Conservation (phyloP, 371 early-diverging fungal genomes). For the Capillidium rhysosporum region DNA sequence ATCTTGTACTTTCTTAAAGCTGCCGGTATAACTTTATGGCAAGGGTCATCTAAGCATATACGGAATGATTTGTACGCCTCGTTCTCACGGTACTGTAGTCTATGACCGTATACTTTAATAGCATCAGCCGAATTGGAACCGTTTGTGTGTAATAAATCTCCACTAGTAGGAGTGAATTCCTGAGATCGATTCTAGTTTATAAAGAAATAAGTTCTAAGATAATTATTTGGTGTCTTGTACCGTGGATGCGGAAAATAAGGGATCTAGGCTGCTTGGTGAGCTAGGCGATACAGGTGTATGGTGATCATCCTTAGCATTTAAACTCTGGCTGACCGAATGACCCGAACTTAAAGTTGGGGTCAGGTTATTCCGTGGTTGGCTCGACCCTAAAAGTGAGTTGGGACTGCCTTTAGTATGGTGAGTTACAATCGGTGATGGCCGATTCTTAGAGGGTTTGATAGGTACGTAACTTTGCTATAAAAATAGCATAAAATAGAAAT, state of each 20-base stretch:
- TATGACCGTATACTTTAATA: constrained; percentile 48
- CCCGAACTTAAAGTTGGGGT: too few species aligned
- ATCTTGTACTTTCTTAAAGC: constrained; percentile 84
- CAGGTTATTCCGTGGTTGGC: too few species aligned
- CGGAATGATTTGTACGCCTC: constrained; percentile 75
- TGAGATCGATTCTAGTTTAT: not conserved
- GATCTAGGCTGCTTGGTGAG: constrained; percentile 3
- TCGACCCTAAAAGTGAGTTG: not conserved
- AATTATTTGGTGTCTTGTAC: not conserved
- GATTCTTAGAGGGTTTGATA: constrained; percentile 4
- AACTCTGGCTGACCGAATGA: too few species aligned
- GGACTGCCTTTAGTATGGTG: not conserved
- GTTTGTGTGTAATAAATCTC: constrained; percentile 17
- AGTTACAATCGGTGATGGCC: constrained; percentile 2
- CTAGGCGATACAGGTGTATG: constrained; percentile 8
- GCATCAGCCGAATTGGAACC: constrained; percentile 28
- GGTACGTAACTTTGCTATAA: constrained; percentile 2
- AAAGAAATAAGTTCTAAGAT: not conserved
- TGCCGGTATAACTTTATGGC: constrained; percentile 67
- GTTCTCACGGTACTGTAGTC: constrained; percentile 32
- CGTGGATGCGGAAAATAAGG: not conserved
- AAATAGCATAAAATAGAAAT: not conserved
- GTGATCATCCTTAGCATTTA: not conserved
- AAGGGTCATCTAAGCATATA: constrained; percentile 59
- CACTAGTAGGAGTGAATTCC: constrained; percentile 3